phyloP scores from a whole-genome alignment of 2,329 filamentous ascomycete genomes.

The Colletotrichum sp. region DNA sequence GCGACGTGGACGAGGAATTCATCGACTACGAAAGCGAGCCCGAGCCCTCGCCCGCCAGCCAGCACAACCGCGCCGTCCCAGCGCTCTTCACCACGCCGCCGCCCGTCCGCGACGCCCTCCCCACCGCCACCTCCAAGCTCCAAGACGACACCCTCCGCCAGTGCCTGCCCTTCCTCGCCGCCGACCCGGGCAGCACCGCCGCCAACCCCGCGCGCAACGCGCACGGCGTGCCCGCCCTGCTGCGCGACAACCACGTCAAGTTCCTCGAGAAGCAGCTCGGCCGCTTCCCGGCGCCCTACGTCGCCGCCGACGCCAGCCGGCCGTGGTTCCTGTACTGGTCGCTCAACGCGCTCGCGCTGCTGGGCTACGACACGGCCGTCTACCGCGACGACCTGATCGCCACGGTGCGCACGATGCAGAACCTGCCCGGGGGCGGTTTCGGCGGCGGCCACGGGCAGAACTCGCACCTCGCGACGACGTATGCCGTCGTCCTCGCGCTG shows the following conservation, averaged over 20 bases:
- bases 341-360: slow-evolving; percentile 73
- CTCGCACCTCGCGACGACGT: slow-evolving; percentile 88
- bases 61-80: slow-evolving; percentile 44
- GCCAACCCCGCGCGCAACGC: slow-evolving; percentile 61
- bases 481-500: slow-evolving; percentile 82
- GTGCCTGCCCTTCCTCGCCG: slow-evolving; percentile 73
- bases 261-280: slow-evolving; percentile 67
- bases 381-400: slow-evolving; percentile 74
- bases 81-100: slow-evolving; percentile 64
- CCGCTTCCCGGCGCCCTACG: slow-evolving; percentile 72
- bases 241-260: slow-evolving; percentile 63
- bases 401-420: slow-evolving; percentile 84
- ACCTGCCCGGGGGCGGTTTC: slow-evolving; percentile 77
- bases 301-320: slow-evolving; percentile 81
- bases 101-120: slow-evolving; percentile 67
- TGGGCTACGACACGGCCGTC: slow-evolving; percentile 75
- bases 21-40: slow-evolving; percentile 16
- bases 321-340: slow-evolving; percentile 98
- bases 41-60: neutral
- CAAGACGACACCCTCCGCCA: slow-evolving; percentile 74
- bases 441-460: slow-evolving; percentile 92
- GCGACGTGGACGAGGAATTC: slow-evolving; percentile 18
- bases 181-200: slow-evolving; percentile 20
- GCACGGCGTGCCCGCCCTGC: slow-evolving; percentile 77
- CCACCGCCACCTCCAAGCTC: slow-evolving; percentile 75